Evolutionary conservation across 352 stramenopile genomes (phyloP).

Genomic region (Globisporangium iwayamae): DNA sequence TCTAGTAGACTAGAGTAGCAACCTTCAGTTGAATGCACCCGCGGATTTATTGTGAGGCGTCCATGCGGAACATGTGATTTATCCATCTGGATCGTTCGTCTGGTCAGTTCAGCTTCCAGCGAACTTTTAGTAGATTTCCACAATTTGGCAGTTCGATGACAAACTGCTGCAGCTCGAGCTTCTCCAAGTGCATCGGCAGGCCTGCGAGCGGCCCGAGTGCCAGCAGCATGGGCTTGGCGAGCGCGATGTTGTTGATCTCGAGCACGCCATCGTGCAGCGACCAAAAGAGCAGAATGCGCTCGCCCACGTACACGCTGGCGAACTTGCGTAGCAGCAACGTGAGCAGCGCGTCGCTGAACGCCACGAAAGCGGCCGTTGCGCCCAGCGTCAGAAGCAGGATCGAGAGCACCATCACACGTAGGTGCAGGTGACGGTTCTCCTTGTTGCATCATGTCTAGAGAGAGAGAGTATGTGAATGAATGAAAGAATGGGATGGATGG

Average conservation of each 20-base stretch:
- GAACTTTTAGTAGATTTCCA: too few relatives aligned
- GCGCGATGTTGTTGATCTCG: slow-evolving; percentile 51
- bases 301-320: slow-evolving; percentile 39
- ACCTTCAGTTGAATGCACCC: slow-evolving; percentile 1
- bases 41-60: not conserved
- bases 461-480: not conserved
- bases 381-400: slow-evolving; percentile 28
- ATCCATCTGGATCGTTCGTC: not conserved
- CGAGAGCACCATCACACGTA: slow-evolving; percentile 26
- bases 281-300: slow-evolving; percentile 58
- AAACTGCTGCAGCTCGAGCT: slow-evolving; percentile 51
- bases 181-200: slow-evolving; percentile 62
- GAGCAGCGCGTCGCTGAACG: slow-evolving; percentile 57
- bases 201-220: slow-evolving; percentile 54
- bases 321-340: slow-evolving; percentile 49
- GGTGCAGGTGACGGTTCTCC: too few relatives aligned
- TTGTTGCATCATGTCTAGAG: not conserved
- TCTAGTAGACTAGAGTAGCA: slow-evolving; percentile 20
- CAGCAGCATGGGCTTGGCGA: slow-evolving; percentile 40
- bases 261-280: slow-evolving; percentile 57
- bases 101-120: too few relatives aligned
- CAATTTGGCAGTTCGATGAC: slow-evolving; percentile 38
- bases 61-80: not conserved
- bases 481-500: not conserved
- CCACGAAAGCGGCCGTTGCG: slow-evolving; percentile 30